Base-by-base conservation (phyloP, 768 basidiomycete genomes). In the Amanita pseudoporphyria region DNA sequence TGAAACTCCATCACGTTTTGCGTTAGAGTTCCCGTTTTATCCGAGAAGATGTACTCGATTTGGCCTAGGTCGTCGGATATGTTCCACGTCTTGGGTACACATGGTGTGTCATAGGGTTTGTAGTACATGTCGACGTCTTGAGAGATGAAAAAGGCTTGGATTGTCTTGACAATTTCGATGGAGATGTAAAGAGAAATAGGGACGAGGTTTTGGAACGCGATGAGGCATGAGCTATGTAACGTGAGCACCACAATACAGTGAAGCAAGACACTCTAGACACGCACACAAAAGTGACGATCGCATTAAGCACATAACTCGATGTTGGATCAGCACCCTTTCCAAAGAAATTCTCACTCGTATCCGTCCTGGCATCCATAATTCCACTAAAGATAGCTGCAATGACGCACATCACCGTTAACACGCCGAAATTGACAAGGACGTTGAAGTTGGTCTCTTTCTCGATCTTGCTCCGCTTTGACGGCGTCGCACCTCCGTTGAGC, bases 1-100 rank as follows among this genome's bases (percentile, higher is more conserved):
- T 96, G 91, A 69, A 96, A 97, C 70, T 95, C 93, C 95, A 97
- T 98, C 59, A 95, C 72, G 68, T 98, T 99, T 66, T 96, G 94
- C 0, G 95, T 99, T 43, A 99, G 82, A 6, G 95, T 99, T 14
- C 91, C 92, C 0, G 93, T 95, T 73, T 95, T 95, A 75, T 94
- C 91, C 9, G 87, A 92, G 54, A 75, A 76, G 30, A 76, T 73
- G 64, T 95, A 99, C 70, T 97, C 94, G 65, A 98, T 97, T 69
- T 98, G 95, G 21, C 95, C 95, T 1, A 99, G 81, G 67, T 98
- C 95, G 62, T 98, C 95, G 3, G 92, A 96, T 58, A 98, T 94
- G 62, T 94, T 95, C 94, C 95, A 97, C 5, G 90, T 94, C 65
- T 97, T 97, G 22, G 95, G 94, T 3, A 92, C 81, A 58, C 95